phyloP scores from a whole-genome alignment of 208 protist species.

The Trypanosoma theileri region DNA sequence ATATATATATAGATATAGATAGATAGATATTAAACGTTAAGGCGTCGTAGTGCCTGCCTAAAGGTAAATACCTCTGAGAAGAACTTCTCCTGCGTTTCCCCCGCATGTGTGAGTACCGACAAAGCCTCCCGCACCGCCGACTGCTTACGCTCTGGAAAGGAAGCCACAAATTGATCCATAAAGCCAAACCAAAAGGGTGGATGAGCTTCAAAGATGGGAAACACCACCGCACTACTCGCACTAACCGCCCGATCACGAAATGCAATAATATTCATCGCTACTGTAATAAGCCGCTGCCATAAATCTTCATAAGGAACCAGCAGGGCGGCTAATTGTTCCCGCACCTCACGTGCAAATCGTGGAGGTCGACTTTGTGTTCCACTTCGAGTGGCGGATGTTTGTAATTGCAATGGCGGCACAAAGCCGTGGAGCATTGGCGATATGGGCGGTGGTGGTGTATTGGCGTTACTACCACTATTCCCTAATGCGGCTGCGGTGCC shows the following conservation, averaged over 20 bases:
- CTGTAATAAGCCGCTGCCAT: slow-evolving; percentile 68
- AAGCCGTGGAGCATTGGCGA: slow-evolving; percentile 10
- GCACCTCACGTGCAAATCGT: slow-evolving; percentile 33
- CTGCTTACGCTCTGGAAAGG: slow-evolving; percentile 71
- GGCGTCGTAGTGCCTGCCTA: slow-evolving; percentile 58
- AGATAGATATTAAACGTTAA: slow-evolving; percentile 29
- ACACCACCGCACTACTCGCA: slow-evolving; percentile 68
- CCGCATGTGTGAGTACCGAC: slow-evolving; percentile 56
- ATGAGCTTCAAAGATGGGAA: slow-evolving; percentile 82
- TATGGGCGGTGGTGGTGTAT: slow-evolving; percentile 15
- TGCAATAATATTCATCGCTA: slow-evolving; percentile 83
- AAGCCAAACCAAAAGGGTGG: slow-evolving; percentile 82
- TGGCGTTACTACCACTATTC: background rate
- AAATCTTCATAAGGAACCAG: slow-evolving; percentile 70
- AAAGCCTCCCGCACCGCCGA: slow-evolving; percentile 62
- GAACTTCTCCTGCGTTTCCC: slow-evolving; percentile 71
- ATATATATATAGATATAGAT: slow-evolving; percentile 1
- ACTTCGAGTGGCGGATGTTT: background rate
- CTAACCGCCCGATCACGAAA: slow-evolving; percentile 77
- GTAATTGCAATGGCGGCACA: background rate
- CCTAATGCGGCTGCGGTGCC: background rate
- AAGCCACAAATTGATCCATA: slow-evolving; percentile 64
- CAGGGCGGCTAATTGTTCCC: slow-evolving; percentile 48
- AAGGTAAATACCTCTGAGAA: slow-evolving; percentile 83
- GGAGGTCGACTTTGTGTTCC: slow-evolving; percentile 13